Evolutionary conservation across 2,329 filamentous ascomycete species (phyloP), one percentile per base, ranked within the genome.

Genomic region (Colletotrichum tanaceti): DNA sequence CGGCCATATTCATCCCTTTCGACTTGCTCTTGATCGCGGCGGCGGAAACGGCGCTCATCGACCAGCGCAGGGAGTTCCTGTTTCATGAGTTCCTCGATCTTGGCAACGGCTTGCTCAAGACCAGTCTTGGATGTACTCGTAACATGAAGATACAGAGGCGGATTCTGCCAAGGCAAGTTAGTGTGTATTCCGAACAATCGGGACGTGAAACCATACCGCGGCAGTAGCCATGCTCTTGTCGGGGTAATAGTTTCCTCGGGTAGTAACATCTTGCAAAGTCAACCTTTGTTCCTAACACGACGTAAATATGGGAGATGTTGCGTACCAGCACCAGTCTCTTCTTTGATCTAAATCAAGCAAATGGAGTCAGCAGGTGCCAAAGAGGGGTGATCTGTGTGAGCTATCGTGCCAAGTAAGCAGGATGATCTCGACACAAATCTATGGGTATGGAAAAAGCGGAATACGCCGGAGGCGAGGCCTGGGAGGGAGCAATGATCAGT

Each of bases 311-410:
- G 81, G 79, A 83, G 82, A 83, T 84, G 80, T 83, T 85, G 89
- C 94, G 90, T 99, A 99, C 96, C 96, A 87, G 96, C 95, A 88
- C 96, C 96, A 90, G 95, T 98, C 78, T 98, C 93, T 86, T 98
- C 95, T 91, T 97, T 97, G 78, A 99, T 99, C 96, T 99, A 94
- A 77, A 92, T 92, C 90, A 96, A 88, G 90, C 87, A 91, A 83
- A 83, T 83, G 87, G 90, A 89, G 94, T 98, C 90, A 98, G 94
- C 93, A 96, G 89, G 90, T 93, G 92, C 89, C 90, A 93, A 89
- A 89, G 89, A 90, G 88, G 87, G 84, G 80, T 80, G 77, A 79
- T 80, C 80, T 82, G 82, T 82, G 80, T 79, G 82, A 87, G 88
- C 90, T 91, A 88, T 86, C 83, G 85, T 83, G 86, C 85, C 81